Conservation (phyloP, 106 monocot genomes). For the Allium fistulosum region DNA sequence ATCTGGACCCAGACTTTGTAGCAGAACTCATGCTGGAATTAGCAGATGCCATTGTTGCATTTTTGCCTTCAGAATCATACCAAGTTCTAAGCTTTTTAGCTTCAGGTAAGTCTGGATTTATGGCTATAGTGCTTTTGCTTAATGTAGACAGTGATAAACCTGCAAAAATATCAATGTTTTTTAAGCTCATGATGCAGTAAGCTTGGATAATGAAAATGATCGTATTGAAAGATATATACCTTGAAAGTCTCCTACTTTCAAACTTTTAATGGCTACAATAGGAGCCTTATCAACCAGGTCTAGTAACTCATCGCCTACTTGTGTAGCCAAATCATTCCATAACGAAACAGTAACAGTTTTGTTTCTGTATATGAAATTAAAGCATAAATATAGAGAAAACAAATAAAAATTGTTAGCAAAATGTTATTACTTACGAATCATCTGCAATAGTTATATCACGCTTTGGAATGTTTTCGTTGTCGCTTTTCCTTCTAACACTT, state of each 20-base stretch:
- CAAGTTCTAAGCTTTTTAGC: conserved; percentile 65
- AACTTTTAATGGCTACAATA: conserved; percentile 70
- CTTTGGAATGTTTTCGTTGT: conserved; percentile 89
- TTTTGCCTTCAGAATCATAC: conserved; percentile 83
- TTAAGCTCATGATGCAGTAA: too few species aligned
- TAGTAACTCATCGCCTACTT: conserved; percentile 69
- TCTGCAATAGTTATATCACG: conserved; percentile 87
- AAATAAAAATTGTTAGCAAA: not conserved
- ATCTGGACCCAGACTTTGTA: conserved; percentile 44
- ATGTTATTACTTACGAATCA: conserved; percentile 60
- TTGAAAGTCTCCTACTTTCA: conserved; percentile 93
- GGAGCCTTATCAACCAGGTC: conserved; percentile 62
- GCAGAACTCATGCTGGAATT: conserved; percentile 39
- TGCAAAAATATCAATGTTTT: not conserved
- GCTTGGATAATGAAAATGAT: not conserved
- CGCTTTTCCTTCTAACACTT: conserved; percentile 79
- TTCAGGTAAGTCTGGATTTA: conserved; percentile 89
- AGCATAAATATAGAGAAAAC: conserved; percentile 1
- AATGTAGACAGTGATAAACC: conserved; percentile 80
- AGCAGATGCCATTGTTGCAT: conserved; percentile 40
- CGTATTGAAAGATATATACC: conserved; percentile 22
- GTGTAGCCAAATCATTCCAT: conserved; percentile 49
- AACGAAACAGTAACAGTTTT: conserved; percentile 7
- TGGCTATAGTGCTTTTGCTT: conserved; percentile 54
- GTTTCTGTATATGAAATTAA: not conserved